Base-by-base conservation (phyloP, 139 green algal species). In the Gonium pectorale region DNA sequence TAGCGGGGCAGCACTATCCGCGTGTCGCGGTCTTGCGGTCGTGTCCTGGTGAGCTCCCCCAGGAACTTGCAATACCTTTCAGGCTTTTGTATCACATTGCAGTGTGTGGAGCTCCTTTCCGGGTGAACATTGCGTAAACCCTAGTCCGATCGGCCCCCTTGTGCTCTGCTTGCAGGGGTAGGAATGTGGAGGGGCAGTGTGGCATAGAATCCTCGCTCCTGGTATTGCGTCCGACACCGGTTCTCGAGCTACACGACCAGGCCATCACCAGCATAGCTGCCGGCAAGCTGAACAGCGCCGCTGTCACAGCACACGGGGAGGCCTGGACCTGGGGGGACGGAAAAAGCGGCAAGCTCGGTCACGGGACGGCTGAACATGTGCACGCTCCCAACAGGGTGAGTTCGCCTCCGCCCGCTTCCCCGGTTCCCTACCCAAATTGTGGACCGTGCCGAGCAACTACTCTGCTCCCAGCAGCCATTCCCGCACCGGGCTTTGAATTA, bases 291-390 rank as follows among this genome's bases (percentile, higher is more conserved):
- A 80, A 86, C 68, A 91, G 85, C 29, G 87, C 71, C 9, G 90
- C 87, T 6, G 73, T 96, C 15, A 46, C 84, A 0, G 15, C 22
- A 6, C 67, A 35, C 21, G 92, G 92, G 8, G 86, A 93, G 15
- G 92, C 80, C 0, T 90, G 71, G 66, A 95, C 89, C 0, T 96
- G 92, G 89, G 93, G 93, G 9, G 80, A 88, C 19, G 93, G 93
- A n/a, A 79, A 78, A 19, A 67, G 81, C 2, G 93, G 91, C 41
- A 94, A 95, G 90, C 91, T 96, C 22, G 93, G 93, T 0, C 92
- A 93, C 31, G 93, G 93, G 43, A 84, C 54, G 31, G 84, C 64
- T 21, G 88, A 90, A 0, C 66, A 85, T 3, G 62, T 85, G 35
- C 77, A 74, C 13, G 60, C 74, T 43, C 86, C 86, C 1, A 43